These are phyloP conservation scores for Microbotryomycetes sp. DNA, from an alignment of 1,284 basidiomycete genomes.

Conservation along the genomic window DNA sequence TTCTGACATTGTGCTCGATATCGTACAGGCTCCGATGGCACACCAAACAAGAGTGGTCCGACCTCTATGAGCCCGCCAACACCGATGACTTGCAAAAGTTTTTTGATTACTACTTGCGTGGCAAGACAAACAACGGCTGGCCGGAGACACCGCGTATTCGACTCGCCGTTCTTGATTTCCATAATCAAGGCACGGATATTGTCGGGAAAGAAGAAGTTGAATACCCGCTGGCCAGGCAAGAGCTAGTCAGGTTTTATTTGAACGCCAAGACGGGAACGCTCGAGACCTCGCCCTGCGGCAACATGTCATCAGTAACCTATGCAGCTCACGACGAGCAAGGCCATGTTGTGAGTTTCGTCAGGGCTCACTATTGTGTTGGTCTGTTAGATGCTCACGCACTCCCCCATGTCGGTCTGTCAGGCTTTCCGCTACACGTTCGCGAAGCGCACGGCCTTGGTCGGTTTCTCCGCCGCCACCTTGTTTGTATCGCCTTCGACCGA, in stretches of 20 bases:
- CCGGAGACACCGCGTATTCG: constrained; percentile 27
- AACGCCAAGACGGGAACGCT: background rate
- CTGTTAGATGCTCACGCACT: no score
- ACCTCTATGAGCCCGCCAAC: constrained; percentile 21
- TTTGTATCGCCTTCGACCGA: constrained; percentile 7
- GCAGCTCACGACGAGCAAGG: background rate
- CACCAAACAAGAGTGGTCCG: constrained; percentile 10
- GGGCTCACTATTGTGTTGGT: no score
- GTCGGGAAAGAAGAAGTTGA: constrained; percentile 18
- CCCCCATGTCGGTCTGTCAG: no score
- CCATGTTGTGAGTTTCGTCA: background rate
- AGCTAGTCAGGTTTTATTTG: background rate
- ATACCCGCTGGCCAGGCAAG: constrained; percentile 4
- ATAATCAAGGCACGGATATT: background rate
- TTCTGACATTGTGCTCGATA: background rate
- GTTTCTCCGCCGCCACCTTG: constrained; percentile 2
- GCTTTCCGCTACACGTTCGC: background rate
- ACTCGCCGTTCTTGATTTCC: constrained; percentile 12
- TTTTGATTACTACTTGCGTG: constrained; percentile 33
- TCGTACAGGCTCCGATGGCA: background rate
- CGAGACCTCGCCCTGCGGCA: background rate
- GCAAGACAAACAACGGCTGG: constrained; percentile 31
- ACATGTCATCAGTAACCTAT: background rate
- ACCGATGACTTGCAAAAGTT: constrained; percentile 30
- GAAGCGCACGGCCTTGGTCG: background rate